Base-by-base conservation (phyloP, 2,329 filamentous ascomycete genomes). In the Hypomyces rosellus region DNA sequence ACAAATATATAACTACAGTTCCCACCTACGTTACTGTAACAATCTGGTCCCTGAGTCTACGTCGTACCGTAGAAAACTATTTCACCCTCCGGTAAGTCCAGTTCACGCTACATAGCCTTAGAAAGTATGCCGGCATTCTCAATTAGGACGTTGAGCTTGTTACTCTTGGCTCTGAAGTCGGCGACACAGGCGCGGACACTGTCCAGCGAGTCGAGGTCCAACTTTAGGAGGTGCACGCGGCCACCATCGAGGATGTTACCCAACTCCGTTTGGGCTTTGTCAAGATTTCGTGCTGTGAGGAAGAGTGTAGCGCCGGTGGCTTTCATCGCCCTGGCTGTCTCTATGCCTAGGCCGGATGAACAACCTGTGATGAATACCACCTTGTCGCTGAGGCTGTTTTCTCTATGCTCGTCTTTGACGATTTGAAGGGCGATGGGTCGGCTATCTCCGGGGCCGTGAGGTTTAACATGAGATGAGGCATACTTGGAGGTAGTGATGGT, bases 341-440 rank as follows among this genome's bases (percentile, higher is more conserved):
- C 72, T 18, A 73, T 55, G 2, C 73, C 74, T 13, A 76, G 59
- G 0, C 73, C 74, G 14, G 70, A 65, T 16, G 69, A 68, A 4
- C 59, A 61, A 4, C 74, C 74, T 1, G 74, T 76, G 49, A 76
- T 67, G 15, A 76, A 52, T 7, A 71, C 61, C 13, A 69, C 66
- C 53, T 71, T 71, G 43, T 60, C 67, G 1, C 52, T 46, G 30
- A 70, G 63, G 16, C 61, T 67, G 42, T 63, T 64, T 7, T 63
- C 54, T 37, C 59, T 57, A 11, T 55, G 48, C 22, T 72, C 65
- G 46, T 73, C 69, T 25, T 64, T 50, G 44, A 74, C 51, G 34
- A 74, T 66, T 45, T 70, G 63, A 1, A 69, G 45, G 3, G 70
- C 70, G 1, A 70, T 73, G 13, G 71, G 71, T 2, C 69, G 64